Conservation (phyloP, 169 alveolate genomes). For the Plasmodium malariae region DNA sequence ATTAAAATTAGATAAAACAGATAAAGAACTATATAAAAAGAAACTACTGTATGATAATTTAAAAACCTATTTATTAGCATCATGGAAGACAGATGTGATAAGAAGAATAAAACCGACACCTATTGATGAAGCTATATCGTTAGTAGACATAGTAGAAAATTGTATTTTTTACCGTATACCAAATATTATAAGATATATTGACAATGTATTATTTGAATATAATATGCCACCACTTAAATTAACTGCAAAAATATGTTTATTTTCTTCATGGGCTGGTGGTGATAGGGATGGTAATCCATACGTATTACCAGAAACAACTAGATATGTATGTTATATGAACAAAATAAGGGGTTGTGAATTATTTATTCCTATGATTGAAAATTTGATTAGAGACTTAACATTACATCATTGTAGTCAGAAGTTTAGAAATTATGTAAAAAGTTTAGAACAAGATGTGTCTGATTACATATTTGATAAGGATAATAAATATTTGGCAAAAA, state of each 20-base stretch:
- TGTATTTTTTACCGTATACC: slow-evolving; percentile 83
- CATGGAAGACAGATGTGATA: slow-evolving; percentile 87
- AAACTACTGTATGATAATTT: slow-evolving; percentile 79
- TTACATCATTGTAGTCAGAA: slow-evolving; percentile 60
- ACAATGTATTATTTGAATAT: slow-evolving; percentile 79
- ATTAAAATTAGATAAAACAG: slow-evolving; percentile 81
- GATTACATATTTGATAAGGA: slow-evolving; percentile 59
- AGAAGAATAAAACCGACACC: slow-evolving; percentile 88
- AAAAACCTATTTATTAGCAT: slow-evolving; percentile 78
- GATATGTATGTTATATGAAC: slow-evolving; percentile 81
- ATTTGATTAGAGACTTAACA: slow-evolving; percentile 26
- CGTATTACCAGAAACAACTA: slow-evolving; percentile 88
- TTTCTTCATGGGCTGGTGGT: slow-evolving; percentile 91
- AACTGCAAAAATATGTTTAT: slow-evolving; percentile 79
- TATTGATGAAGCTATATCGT: slow-evolving; percentile 82
- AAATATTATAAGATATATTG: slow-evolving; percentile 81
- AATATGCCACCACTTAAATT: slow-evolving; percentile 85
- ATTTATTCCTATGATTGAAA: slow-evolving; percentile 78
- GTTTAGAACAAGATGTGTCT: slow-evolving; percentile 57
- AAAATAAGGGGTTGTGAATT: slow-evolving; percentile 81
- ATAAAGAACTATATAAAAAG: slow-evolving; percentile 80
- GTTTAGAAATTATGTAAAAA: slow-evolving; percentile 52
- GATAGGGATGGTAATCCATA: slow-evolving; percentile 92
- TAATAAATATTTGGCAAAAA: slow-evolving; percentile 3
- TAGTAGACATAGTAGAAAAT: slow-evolving; percentile 81